Evolutionary conservation across 768 basidiomycete species (phyloP).

Genomic region (Suillus cothurnatus): DNA sequence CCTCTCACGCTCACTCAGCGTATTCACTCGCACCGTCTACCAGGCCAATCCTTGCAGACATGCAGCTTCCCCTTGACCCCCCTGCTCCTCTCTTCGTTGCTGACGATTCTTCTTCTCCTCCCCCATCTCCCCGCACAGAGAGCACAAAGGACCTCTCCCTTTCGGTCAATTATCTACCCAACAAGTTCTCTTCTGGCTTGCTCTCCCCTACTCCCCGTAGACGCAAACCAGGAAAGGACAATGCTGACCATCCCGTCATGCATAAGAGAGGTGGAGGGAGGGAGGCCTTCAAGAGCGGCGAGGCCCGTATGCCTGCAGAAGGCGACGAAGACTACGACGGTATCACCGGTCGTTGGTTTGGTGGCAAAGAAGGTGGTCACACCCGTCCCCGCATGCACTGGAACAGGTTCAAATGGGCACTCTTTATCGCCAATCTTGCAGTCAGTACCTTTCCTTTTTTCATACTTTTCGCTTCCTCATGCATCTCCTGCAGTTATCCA

Average conservation of each 20-base stretch:
- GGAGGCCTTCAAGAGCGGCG: conserved; percentile 60
- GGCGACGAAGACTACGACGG: conserved; percentile 60
- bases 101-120: conserved; percentile 18
- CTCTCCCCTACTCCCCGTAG: conserved; percentile 42
- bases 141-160: conserved; percentile 38
- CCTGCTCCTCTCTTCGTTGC: conserved; percentile 42
- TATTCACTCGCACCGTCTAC: conserved; percentile 51
- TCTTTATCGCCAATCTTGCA: conserved; percentile 52
- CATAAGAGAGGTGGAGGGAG: conserved; percentile 72
- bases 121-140: conserved; percentile 19
- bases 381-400: conserved; percentile 55
- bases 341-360: conserved; percentile 40
- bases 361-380: conserved; percentile 39
- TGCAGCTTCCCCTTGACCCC: conserved; percentile 39
- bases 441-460: neutral
- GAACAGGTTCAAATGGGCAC: conserved; percentile 84
- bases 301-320: conserved; percentile 52
- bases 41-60: conserved; percentile 46
- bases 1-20: conserved; percentile 40
- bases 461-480: neutral
- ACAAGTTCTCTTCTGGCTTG: conserved; percentile 64
- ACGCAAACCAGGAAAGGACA: conserved; percentile 34
- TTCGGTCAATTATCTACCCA: conserved; percentile 73
- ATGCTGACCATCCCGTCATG: conserved; percentile 31
- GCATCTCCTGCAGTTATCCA: conserved; percentile 44